Evolutionary conservation across 129 eudicot genomes (phyloP).

Genomic region (Scalesia atractyloides): DNA sequence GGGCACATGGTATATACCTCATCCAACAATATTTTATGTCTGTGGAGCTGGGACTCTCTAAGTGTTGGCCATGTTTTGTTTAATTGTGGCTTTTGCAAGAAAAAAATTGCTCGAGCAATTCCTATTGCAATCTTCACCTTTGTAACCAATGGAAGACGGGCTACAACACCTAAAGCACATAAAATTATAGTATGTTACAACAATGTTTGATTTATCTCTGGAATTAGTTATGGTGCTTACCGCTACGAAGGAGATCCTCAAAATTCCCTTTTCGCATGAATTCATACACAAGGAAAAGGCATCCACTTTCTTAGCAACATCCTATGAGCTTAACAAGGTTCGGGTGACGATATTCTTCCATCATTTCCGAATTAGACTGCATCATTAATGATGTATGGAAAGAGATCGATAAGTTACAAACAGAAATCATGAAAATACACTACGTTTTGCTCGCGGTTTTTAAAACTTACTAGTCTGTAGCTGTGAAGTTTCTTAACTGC

Average conservation of each 20-base stretch:
- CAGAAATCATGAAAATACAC: too few species aligned
- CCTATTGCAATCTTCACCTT: constrained; percentile 15
- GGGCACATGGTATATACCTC: neutral
- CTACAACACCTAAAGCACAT: neutral
- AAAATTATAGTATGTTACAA: neutral
- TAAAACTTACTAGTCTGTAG: constrained; percentile 38
- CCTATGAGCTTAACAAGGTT: constrained; percentile 17
- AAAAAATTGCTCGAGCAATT: constrained; percentile 13
- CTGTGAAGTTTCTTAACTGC: constrained; percentile 50
- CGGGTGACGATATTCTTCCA: constrained; percentile 15
- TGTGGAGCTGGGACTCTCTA: neutral
- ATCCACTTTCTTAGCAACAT: neutral
- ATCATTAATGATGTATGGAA: too few species aligned
- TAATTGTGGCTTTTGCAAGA: neutral
- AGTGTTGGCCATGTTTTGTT: neutral
- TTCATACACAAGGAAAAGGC: constrained; percentile 3
- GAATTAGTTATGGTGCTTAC: neutral
- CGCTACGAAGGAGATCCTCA: neutral
- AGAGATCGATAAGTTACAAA: too few species aligned
- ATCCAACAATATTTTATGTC: constrained; percentile 16
- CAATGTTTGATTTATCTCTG: neutral
- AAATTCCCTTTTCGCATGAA: neutral
- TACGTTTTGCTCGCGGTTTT: constrained; percentile 42
- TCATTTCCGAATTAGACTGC: constrained; percentile 2
- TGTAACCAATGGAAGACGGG: constrained; percentile 13